Base-by-base conservation (phyloP, 108 stramenopile genomes). In the Pseudonitzschia multiseries region DNA sequence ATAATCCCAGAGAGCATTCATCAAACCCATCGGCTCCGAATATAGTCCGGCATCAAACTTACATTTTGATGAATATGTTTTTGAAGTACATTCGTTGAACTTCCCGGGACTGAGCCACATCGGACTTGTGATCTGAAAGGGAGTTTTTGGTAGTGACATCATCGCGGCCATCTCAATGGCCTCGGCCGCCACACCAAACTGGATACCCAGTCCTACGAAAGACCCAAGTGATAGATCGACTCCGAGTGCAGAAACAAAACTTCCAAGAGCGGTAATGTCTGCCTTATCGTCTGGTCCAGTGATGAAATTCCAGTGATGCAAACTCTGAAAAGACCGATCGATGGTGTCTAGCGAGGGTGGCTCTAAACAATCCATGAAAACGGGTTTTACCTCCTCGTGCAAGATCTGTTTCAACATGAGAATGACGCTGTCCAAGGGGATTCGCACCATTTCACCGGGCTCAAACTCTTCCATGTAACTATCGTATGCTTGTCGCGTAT, bases 141-240 rank as follows among this genome's bases (percentile, higher is more conserved):
- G 95, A n/a, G 85, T 71, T 51, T 86, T 87, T 0, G 90, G 83
- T 71, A 85, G 86, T 13, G 87, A 85, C 26, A 96, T 74, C 43
- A 87, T 79, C 3, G 88, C 90, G 31, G 93, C 95, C 65, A 96
- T 78, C 71, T 90, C 83, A 72, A 93, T 87, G 8, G 90, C 87
- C 59, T 91, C 95, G 24, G 87, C 79, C 8, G 81, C 87, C 17
- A 92, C 82, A n/a, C 93, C 91, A 71, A 93, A 90, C 75, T 93
- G 93, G 67, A 92, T 92, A 18, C 91, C 91, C 5, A 96, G 72
- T 12, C 95, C 95, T 14, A 96, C 80, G 14, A 96, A 75, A 12
- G 85, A 78, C 24, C 91, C 95, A 24, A 96, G 53, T 13, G 74
- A 65, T 52, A 93, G 60, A 72, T 96, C 95, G 20, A 93, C 81